Evolutionary conservation across 305 asterid genomes (phyloP).

Genomic region (Fraxinus latifolia): DNA sequence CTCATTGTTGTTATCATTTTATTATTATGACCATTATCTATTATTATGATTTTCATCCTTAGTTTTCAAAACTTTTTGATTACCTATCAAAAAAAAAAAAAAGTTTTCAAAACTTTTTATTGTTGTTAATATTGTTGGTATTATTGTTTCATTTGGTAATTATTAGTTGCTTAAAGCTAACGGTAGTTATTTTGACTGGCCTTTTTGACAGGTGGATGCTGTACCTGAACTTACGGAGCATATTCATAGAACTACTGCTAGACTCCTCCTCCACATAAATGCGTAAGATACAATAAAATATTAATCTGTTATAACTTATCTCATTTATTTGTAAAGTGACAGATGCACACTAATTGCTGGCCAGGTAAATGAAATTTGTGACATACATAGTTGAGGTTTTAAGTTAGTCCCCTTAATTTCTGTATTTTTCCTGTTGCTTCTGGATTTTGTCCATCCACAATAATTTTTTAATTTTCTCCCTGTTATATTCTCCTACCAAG

Average conservation of each 20-base stretch:
- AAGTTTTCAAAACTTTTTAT: not conserved
- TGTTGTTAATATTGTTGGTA: not conserved
- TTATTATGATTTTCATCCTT: not conserved
- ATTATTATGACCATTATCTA: not conserved
- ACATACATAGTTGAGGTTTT: not conserved
- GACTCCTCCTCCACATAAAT: slow-evolving; percentile 76
- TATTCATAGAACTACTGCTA: slow-evolving; percentile 87
- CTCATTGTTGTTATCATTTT: not conserved
- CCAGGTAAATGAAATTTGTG: not conserved
- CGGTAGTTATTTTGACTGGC: slow-evolving; percentile 23
- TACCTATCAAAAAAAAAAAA: no score
- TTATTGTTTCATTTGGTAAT: slow-evolving; percentile 1
- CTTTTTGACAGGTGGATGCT: slow-evolving; percentile 79
- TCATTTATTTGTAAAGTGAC: slow-evolving; percentile 6
- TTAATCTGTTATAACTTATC: slow-evolving; percentile 3
- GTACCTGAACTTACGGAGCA: slow-evolving; percentile 85
- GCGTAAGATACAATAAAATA: slow-evolving; percentile 58
- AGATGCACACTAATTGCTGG: slow-evolving; percentile 4
- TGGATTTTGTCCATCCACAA: not conserved
- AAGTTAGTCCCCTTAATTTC: not conserved
- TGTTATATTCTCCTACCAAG: slow-evolving; percentile 14
- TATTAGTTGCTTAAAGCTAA: slow-evolving; percentile 11
- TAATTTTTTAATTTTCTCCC: not conserved
- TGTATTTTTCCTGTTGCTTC: slow-evolving; percentile 1
- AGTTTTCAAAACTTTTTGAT: not conserved